A percentile compares a stretch with the other conserved stretches of the same genome.
Evolutionary conservation across 768 basidiomycete genomes (phyloP).

Genomic region (Crucibulum laeve): DNA sequence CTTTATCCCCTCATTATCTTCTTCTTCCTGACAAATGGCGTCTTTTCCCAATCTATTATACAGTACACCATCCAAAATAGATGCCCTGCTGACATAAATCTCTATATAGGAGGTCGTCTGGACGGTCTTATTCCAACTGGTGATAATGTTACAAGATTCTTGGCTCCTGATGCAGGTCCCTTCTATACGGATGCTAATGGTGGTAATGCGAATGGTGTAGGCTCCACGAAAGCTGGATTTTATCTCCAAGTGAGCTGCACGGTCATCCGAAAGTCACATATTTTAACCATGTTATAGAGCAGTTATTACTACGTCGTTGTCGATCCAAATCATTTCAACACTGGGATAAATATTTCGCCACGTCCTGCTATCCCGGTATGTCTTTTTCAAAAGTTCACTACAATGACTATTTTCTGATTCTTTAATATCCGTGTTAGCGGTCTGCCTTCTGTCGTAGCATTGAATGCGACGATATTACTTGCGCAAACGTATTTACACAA

Average conservation of each 20-base stretch:
- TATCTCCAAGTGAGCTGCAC: conserved; percentile 9
- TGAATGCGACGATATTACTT: conserved; percentile 8
- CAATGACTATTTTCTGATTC: conserved; percentile 1
- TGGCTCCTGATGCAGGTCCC: conserved; percentile 9
- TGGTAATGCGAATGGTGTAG: conserved; percentile 6
- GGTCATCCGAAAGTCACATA: conserved; percentile 1
- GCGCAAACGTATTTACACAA: conserved; percentile 10
- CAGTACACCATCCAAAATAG: conserved; percentile 7
- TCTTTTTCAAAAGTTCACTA: neutral
- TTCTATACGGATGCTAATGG: conserved; percentile 14
- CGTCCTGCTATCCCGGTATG: neutral
- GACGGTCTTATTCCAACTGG: conserved; percentile 7
- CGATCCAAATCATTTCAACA: conserved; percentile 13
- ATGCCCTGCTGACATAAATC: conserved; percentile 8
- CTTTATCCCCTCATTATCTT: too few species aligned
- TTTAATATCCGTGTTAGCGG: too few species aligned
- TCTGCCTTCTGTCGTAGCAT: conserved; percentile 11
- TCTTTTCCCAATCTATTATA: too few species aligned
- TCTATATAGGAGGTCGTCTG: conserved; percentile 9
- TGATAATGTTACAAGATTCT: neutral
- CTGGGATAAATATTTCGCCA: conserved; percentile 9
- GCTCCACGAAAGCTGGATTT: conserved; percentile 11
- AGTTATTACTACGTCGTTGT: conserved; percentile 13
- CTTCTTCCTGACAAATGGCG: too few species aligned
- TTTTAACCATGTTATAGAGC: neutral